Base-by-base conservation (phyloP, 2,329 filamentous ascomycete genomes). In the Dryadomyces quercus-mongolicae region DNA sequence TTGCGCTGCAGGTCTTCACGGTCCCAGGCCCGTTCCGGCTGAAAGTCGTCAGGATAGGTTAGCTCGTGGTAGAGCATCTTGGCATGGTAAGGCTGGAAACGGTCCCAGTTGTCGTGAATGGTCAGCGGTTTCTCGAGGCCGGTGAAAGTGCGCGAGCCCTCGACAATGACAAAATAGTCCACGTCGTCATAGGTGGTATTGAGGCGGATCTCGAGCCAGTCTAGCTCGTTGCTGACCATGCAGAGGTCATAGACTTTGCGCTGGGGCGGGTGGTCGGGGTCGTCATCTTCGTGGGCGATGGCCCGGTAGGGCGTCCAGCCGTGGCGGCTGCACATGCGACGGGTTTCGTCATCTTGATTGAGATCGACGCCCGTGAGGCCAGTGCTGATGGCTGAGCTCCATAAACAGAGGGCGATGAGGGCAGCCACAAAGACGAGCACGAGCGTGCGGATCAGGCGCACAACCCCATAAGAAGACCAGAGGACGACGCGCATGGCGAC, bases 111-210 rank as follows among this genome's bases (percentile, higher is more conserved):
- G 13, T 77, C 70, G 55, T 69, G 67, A 55, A 83, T 70, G 40
- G 70, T 63, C 13, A 84, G 68, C 1, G 76, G 72, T 66, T 85
- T 85, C 9, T 70, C 65, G 1, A 67, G 67, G 40, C 75, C 75
- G 16, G 80, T 81, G 59, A 84, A 84, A 1, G 80, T 83, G 51
- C 68, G 73, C 18, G 68, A 64, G 1, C 76, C 74, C 67, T 85
- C 82, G 51, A 84, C 73, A 38, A 85, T 73, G 61, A 85, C 70
- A 60, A 83, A 85, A 66, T 82, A 83, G 67, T 85, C 81, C 56
- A 85, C 79, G 45, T 75, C 67, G 43, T 75, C 65, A 55, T 76
- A 75, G 16, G 82, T 72, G 2, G 77, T 77, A 60, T 80, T 72
- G 3, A 85, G 69, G 12, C 80, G 77, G 49, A 86, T 77, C 64